Evolutionary conservation across 306 rosid genomes (phyloP), one percentile per base, ranked within the genome.

Genomic region (Vicia villosa): DNA sequence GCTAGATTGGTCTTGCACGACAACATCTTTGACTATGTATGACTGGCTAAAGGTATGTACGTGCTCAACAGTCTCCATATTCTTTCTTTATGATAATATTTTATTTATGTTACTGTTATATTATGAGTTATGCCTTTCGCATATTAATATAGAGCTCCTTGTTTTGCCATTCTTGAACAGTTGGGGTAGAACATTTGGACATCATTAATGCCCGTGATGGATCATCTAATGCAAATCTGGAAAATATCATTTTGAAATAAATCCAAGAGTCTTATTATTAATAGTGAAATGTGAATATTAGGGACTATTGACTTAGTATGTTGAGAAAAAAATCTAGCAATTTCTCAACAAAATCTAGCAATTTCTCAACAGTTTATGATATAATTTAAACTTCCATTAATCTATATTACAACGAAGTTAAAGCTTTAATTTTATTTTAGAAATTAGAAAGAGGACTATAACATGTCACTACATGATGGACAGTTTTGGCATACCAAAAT

Each of bases 1-100:
- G 59, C 89, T 92, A 34, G 98, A 92, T 74, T 92, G 98, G 98
- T 92, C 98, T 10, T 89, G 98, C 82, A 92, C 98, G 30, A 79
- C 91, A 5, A 92, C 98, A 62, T 88, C 98, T 75, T 69, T 92
- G 83, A 89, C 96, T 22, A 88, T 92, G 98, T 88, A 92, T 75
- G 98, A 92, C 75, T 92, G 96, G 96, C 84, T 92, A 60, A 92
- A 89, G 84, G 98, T 88, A 81, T 56, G 37, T 26, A 56, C 80
- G 85, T 80, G 67, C 64, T 74, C 55, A 32, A n/a, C 47, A 6
- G 49, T 55, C 34, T 51, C 64, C 52, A 28, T 77, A 42, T 52
- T 34, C 47, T 54, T 61, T 58, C 37, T 65, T 55, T 71, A 68
- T 61, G 40, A 67, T 51, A 32, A 28, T 22, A 37, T 30, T 20